Base-by-base conservation (phyloP, 139 green algal species). In the Picocystis salinarum region DNA sequence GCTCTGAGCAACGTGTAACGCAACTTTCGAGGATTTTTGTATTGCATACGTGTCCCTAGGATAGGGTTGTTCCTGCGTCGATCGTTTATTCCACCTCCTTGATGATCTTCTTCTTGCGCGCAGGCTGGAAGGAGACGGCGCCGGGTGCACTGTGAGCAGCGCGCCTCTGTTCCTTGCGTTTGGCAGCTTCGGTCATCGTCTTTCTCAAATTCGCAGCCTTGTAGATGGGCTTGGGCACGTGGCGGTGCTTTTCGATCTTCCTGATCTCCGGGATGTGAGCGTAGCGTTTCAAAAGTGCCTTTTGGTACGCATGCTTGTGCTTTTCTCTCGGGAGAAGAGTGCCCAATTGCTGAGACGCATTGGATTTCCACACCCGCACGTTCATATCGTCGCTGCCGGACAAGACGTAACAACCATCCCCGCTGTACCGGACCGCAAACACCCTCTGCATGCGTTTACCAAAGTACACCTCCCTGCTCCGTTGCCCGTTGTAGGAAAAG, bases 401-500 rank as follows among this genome's bases (percentile, higher is more conserved):
- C 60, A 93, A 83, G 6, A 98, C 78, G 52, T 97, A 98, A 7
- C 66, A 69, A 3, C 59, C 88, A 45, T 98, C 88, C 0, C 78
- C 79, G 33, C 51, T 79, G 70, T 91, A 98, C 6, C 69, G 28
- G 34, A 44, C 47, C 20, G 28, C 44, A 28, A 70, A 69, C 39
- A 74, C 56, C 23, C 82, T 71, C 75, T 95, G 85, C 88, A 97
- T 97, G 59, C 88, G 78, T 59, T 89, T 91, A 19, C 77, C 83
- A 53, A 83, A 77, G 62, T 96, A 97, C 31, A 94, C 75, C 36
- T 86, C 75, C 3, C 69, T 52, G 29, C 56, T 77, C 60, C 91
- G 76, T 9, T 76, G 74, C n/a, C 70, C 88, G 36, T 79, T 79
- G 62, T 73, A 69, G 13, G 53, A 44, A 49, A 93, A 98, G 39